Conservation (phyloP, 148 eudicot genomes). For the Arctostaphylos glauca region DNA sequence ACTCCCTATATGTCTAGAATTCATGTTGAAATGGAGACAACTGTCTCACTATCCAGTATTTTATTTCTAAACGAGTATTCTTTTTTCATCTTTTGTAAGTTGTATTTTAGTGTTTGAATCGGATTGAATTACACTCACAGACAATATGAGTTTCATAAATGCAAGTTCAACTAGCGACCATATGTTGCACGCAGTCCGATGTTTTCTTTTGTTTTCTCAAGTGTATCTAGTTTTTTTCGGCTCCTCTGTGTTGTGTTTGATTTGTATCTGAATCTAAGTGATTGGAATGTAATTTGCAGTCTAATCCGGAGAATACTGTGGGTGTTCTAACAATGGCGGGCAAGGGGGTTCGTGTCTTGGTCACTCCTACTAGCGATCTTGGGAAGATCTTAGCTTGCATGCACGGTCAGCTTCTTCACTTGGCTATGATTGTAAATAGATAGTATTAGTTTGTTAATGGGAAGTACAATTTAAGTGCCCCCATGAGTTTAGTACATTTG, state of each 20-base stretch:
- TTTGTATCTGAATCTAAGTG: conserved; percentile 9
- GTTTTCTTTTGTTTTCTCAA: background rate
- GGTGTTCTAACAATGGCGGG: conserved; percentile 98
- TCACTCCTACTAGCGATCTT: conserved; percentile 96
- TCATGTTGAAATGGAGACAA: background rate
- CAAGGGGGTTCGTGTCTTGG: conserved; percentile 95
- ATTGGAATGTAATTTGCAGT: conserved; percentile 36
- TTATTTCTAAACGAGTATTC: background rate
- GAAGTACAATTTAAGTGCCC: background rate
- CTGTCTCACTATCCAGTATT: background rate
- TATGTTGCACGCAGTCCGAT: background rate
- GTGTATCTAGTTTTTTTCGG: background rate
- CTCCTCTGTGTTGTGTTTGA: background rate
- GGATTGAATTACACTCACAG: background rate
- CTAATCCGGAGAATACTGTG: conserved; percentile 97
- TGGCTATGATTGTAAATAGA: background rate
- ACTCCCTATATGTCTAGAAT: background rate
- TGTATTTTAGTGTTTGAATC: background rate
- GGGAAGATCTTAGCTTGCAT: conserved; percentile 94
- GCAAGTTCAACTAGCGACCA: background rate
- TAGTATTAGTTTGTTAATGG: background rate
- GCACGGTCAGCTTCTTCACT: conserved; percentile 66
- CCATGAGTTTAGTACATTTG: background rate
- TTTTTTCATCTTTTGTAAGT: background rate
- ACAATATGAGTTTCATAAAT: background rate